Evolutionary conservation across 352 stramenopile genomes (phyloP).

Genomic region (Globisporangium cylindrosporum): DNA sequence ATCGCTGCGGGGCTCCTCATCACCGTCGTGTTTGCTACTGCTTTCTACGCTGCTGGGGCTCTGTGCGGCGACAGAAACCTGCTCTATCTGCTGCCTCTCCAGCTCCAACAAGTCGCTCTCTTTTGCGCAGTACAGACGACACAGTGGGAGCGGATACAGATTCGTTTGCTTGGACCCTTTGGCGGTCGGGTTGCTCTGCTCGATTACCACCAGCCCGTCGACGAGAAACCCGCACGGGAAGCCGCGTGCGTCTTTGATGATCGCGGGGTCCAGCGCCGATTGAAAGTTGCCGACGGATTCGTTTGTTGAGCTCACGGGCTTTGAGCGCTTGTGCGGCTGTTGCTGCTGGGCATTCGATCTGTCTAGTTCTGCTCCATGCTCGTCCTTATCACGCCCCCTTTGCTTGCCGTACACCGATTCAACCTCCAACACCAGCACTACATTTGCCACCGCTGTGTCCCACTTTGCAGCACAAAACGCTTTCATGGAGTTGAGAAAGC

Average conservation of each 20-base stretch:
- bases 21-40: neutral
- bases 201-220: constrained; percentile 18
- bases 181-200: constrained; percentile 8
- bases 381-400: neutral
- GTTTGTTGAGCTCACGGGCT: neutral
- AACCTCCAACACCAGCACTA: constrained; percentile 17
- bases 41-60: neutral
- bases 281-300: neutral
- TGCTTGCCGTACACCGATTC: neutral
- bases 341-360: neutral
- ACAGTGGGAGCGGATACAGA: constrained; percentile 12
- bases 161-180: constrained; percentile 2
- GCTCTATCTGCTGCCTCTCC: neutral
- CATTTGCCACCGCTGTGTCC: neutral
- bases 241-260: constrained; percentile 2
- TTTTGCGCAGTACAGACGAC: constrained; percentile 11
- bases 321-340: neutral
- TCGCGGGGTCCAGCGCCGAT: neutral
- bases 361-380: neutral
- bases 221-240: constrained; percentile 12
- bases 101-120: constrained; percentile 2
- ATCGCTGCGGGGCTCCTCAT: neutral
- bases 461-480: constrained; percentile 8
- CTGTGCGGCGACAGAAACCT: neutral
- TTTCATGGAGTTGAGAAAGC: constrained; percentile 14